A percentile compares a stretch with the other conserved stretches of the same genome.
These are phyloP conservation scores for Phytophthora hybrid DNA, from an alignment of 352 stramenopile species.

Conservation along the genomic window DNA sequence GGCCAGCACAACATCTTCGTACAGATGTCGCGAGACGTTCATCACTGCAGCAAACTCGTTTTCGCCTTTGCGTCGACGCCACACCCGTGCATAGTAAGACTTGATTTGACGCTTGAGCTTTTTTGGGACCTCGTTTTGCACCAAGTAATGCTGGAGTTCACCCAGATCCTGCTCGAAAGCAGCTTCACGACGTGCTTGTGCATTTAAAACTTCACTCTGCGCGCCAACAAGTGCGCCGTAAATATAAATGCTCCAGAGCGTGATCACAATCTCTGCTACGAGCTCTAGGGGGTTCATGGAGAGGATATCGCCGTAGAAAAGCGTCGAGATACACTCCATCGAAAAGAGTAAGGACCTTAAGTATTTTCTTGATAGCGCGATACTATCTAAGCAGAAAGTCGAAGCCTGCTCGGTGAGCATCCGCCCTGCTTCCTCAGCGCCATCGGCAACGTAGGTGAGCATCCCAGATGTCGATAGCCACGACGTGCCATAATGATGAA, in stretches of 20 bases:
- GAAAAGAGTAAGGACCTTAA: slow-evolving; percentile 71
- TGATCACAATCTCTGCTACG: slow-evolving; percentile 62
- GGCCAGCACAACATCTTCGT: slow-evolving; percentile 70
- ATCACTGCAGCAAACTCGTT: slow-evolving; percentile 57
- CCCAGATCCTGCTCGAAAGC: slow-evolving; percentile 70
- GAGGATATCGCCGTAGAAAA: slow-evolving; percentile 79
- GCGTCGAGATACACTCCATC: slow-evolving; percentile 70
- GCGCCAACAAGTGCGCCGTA: slow-evolving; percentile 71
- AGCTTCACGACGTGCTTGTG: slow-evolving; percentile 54
- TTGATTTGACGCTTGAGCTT: slow-evolving; percentile 74
- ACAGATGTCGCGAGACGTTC: slow-evolving; percentile 55
- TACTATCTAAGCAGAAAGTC: slow-evolving; percentile 20
- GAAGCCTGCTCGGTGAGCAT: slow-evolving; percentile 31
- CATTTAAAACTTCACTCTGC: slow-evolving; percentile 60
- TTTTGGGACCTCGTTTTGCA: slow-evolving; percentile 74
- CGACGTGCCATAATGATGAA: slow-evolving; percentile 53
- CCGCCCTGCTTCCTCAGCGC: slow-evolving; percentile 13
- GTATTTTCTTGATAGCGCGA: slow-evolving; percentile 68
- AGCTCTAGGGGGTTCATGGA: slow-evolving; percentile 76
- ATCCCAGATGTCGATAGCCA: slow-evolving; percentile 75
- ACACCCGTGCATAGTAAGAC: slow-evolving; percentile 72
- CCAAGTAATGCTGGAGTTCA: slow-evolving; percentile 74
- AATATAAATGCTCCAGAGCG: slow-evolving; percentile 76
- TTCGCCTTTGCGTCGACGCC: slow-evolving; percentile 54
- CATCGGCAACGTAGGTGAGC: slow-evolving; percentile 41